Percentiles rank a stretch among this genome's conserved stretches.
Conservation (phyloP, 2,329 filamentous ascomycete genomes). For the Microcera coccophila region DNA sequence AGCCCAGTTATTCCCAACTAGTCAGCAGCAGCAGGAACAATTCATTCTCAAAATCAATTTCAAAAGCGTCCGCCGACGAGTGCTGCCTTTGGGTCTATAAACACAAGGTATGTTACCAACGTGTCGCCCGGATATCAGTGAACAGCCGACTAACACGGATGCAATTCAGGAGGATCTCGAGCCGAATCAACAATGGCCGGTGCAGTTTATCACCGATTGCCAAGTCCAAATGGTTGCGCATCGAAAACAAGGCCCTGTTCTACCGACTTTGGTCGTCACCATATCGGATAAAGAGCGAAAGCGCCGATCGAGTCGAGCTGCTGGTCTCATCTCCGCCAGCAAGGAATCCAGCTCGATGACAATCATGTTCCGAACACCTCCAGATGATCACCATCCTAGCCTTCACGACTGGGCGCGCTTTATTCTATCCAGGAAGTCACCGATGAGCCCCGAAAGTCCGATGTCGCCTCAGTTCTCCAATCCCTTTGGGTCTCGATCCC, state of each 20-base stretch:
- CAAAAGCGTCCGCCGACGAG: conserved; percentile 37
- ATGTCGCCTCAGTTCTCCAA: conserved; percentile 52
- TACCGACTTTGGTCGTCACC: conserved; percentile 57
- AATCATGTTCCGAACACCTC: conserved; percentile 54
- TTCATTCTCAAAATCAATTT: conserved; percentile 35
- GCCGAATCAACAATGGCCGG: conserved; percentile 50
- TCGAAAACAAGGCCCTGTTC: conserved; percentile 56
- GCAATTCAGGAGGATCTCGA: conserved; percentile 46
- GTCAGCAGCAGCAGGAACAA: conserved; percentile 37
- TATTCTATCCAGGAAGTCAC: conserved; percentile 45
- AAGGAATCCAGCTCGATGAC: conserved; percentile 48
- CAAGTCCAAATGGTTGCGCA: conserved; percentile 57
- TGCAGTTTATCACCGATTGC: conserved; percentile 52
- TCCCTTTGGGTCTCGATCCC: conserved; percentile 44
- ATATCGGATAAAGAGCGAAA: conserved; percentile 60
- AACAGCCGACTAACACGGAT: conserved; percentile 6
- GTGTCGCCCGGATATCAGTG: too few relatives aligned
- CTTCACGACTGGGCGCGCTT: conserved; percentile 59
- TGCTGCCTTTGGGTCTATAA: conserved; percentile 55
- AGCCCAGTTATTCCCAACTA: conserved; percentile 37
- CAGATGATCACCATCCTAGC: conserved; percentile 48
- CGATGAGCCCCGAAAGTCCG: conserved; percentile 50
- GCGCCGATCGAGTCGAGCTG: conserved; percentile 60
- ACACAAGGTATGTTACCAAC: conserved; percentile 45
- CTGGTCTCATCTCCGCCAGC: conserved; percentile 48